phyloP scores from a whole-genome alignment of 768 basidiomycete species.

The Scleroderma citrinum region DNA sequence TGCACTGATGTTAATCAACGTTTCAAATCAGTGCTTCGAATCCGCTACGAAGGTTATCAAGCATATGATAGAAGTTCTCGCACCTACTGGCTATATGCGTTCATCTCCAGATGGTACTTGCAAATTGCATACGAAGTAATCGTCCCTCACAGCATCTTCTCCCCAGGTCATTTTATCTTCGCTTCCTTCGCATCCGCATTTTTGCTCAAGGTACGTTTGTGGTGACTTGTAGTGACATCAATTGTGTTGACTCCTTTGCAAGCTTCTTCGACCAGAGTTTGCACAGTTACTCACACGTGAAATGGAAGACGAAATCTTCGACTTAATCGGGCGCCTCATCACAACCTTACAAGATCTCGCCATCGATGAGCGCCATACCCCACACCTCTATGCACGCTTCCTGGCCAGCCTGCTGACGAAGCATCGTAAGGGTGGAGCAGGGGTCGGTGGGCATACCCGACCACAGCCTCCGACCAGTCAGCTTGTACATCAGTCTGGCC shows the following conservation, averaged over 20 bases:
- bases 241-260: conserved; percentile 1
- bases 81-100: conserved; percentile 70
- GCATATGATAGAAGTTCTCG: conserved; percentile 58
- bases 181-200: conserved; percentile 80
- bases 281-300: conserved; percentile 49
- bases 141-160: not conserved
- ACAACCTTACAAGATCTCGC: conserved; percentile 68
- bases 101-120: conserved; percentile 68
- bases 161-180: conserved; percentile 67
- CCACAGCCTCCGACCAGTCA: conserved; percentile 42
- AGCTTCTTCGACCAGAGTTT: conserved; percentile 74
- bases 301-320: conserved; percentile 66
- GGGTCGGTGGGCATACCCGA: conserved; percentile 46
- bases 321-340: conserved; percentile 66
- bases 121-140: not conserved
- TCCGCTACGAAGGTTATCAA: conserved; percentile 63
- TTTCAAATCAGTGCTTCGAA: conserved; percentile 54
- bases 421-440: conserved; percentile 62
- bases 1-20: conserved; percentile 2
- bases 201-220: conserved; percentile 58
- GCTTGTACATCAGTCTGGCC: conserved; percentile 11
- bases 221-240: not conserved
- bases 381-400: conserved; percentile 76
- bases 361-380: conserved; percentile 78
- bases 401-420: conserved; percentile 63